These are phyloP conservation scores for Pythium phragmiticola DNA, from an alignment of 352 stramenopile species.

Conservation along the genomic window DNA sequence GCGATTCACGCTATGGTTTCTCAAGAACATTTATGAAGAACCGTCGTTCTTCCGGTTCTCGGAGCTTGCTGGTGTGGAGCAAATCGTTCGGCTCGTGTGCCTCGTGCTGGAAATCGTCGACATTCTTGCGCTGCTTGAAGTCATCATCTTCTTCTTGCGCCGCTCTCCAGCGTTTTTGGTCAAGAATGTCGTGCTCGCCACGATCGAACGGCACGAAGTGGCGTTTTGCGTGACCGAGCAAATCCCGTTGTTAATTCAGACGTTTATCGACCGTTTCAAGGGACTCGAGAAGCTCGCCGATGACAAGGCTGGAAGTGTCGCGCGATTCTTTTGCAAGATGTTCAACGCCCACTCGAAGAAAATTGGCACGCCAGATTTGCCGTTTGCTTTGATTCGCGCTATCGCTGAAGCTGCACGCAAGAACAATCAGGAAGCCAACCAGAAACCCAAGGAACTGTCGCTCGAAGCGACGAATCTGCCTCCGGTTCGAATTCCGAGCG, in stretches of 20 bases:
- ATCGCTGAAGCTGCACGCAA: slow-evolving; percentile 77
- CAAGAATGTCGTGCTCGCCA: slow-evolving; percentile 79
- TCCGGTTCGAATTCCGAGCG: slow-evolving; percentile 62
- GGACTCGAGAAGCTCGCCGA: slow-evolving; percentile 63
- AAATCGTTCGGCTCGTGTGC: slow-evolving; percentile 77
- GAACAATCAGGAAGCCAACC: slow-evolving; percentile 74
- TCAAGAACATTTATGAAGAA: slow-evolving; percentile 84
- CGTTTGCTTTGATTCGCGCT: slow-evolving; percentile 61
- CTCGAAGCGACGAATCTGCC: slow-evolving; percentile 73
- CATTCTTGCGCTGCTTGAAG: slow-evolving; percentile 73
- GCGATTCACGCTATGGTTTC: slow-evolving; percentile 77
- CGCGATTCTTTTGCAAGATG: slow-evolving; percentile 84
- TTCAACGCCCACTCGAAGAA: slow-evolving; percentile 85
- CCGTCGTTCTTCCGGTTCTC: slow-evolving; percentile 78
- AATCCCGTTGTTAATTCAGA: slow-evolving; percentile 77
- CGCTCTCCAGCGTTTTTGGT: slow-evolving; percentile 73
- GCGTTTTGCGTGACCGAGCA: slow-evolving; percentile 81
- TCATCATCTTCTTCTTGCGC: slow-evolving; percentile 79
- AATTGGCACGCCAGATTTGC: slow-evolving; percentile 74
- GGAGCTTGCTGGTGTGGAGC: slow-evolving; percentile 79
- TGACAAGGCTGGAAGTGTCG: slow-evolving; percentile 67
- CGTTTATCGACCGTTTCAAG: slow-evolving; percentile 83
- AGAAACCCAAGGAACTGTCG: slow-evolving; percentile 74
- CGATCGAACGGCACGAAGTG: slow-evolving; percentile 84
- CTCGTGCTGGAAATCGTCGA: slow-evolving; percentile 84